Evolutionary conservation across 345 rosid genomes (phyloP), one percentile per base, ranked within the genome.

Genomic region (Alliaria petiolata): DNA sequence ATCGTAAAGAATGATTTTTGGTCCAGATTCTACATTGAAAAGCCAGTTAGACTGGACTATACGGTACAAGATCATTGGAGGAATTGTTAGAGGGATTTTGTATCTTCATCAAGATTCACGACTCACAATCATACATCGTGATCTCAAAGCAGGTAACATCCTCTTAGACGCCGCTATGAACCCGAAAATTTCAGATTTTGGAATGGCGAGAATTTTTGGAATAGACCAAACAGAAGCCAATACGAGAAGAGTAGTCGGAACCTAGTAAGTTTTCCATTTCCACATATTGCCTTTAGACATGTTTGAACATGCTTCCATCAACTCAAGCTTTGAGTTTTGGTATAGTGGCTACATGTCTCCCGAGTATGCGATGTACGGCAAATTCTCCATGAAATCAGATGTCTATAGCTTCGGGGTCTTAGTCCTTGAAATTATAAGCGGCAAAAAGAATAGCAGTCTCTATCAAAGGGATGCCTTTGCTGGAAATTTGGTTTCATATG

Each of bases 91-190:
- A 79, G 83, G 83, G 4, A 65, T 81, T 4, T 15, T 79, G 1
- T 78, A 81, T 62, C 79, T 85, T 19, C 86, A 85, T 34, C 55
- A 72, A 22, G 88, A 84, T 58, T 84, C 87, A 3, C 77, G 79
- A 30, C 63, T 81, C 5, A 57, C 63, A 6, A 79, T 83, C 26
- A 79, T 79, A 1, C 84, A 81, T 28, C 64, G 83, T 19, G 87
- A 84, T 56, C 59, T 84, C 16, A 84, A 78, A 67, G 54, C 78
- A 0, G 19, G 81, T 39, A 85, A 83, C 62, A 67, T 85, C 31
- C 74, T 85, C 31, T 70, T 85, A 16, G 89, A 83, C 33, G 72
- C 63, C 54, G 60, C 59, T 47, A 52, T 81, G 47, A 78, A 83
- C 30, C 84, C 86, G 1, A 81, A 73, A 58, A 47, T 85, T 55